Evolutionary conservation across 148 eudicot species (phyloP), one percentile per base, ranked within the genome.

Genomic region (Rhododendron henanense): DNA sequence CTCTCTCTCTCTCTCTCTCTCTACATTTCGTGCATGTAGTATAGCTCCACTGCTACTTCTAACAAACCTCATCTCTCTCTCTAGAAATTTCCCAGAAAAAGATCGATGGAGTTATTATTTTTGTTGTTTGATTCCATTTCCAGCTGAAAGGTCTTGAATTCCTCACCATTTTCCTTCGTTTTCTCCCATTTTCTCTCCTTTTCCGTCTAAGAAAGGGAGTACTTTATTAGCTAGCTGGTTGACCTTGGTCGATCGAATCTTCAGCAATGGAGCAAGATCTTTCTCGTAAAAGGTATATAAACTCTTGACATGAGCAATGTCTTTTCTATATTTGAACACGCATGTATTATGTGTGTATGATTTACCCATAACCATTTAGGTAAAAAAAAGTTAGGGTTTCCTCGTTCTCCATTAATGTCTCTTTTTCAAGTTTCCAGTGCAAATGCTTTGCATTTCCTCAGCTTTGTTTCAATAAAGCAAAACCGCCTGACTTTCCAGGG

Each of bases 181-280:
- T 67, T 47, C 78, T 83, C 57, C 21, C 10, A 31, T 6, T 65
- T 21, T 19, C 83, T 53, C 39, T 7, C 41, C 16, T 4, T 80
- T 21, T 55, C 41, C 45, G 1, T 35, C 79, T 16, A 37, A 37
- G 79, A 39, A 75, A 74, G 41, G 4, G 5, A n/a, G 5, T 21
- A 11, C 76, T 71, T 28, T 6, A 1, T 4, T 25, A 33, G 37
- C 10, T 67, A 33, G 37, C 10, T 67, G 33, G 21, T 61, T 61
- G 51, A 82, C 23, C 84, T 57, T 37, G 28, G 83, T 14, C 14
- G 82, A 82, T 14, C 28, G 82, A 82, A 82, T 57, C 16, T 23
- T 13, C 9, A 41, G 33, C 75, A 67, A 6, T 47, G 61, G 33
- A 47, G 44, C 59, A 10, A 23, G 53, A 41, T 79, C 33, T 45